Evolutionary conservation across 176 grass and related monocot species (phyloP), one percentile per base, ranked within the genome.

Genomic region (Panicum miliaceum): DNA sequence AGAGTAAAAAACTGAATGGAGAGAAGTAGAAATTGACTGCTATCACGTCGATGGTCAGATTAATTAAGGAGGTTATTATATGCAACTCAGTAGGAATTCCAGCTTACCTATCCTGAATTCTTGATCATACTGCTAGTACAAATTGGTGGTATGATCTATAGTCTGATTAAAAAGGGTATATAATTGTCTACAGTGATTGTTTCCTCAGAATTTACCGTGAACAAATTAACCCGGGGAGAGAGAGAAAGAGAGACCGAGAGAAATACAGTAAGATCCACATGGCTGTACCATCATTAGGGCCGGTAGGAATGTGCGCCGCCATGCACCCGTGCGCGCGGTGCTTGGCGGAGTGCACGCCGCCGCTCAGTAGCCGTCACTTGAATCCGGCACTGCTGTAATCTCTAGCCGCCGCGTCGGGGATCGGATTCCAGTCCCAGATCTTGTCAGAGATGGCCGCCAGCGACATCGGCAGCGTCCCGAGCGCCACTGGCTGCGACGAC

Each of bases 381-480:
- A 97, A 97, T 62, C 84, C 68, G 26, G 74, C 40, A 68, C 29
- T 78, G 56, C 23, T 78, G 86, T 88, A 90, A 88, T 94, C 94
- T 53, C 90, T 88, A 6, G 36, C 80, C 18, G 79, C 57, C 59
- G 68, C 57, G 79, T 94, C 92, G 16, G 88, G 86, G 37, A 93
- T 68, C 70, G 82, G 64, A 23, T 86, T 98, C 96, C 96, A 98
- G 38, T 95, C 96, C 96, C 92, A 98, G 60, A 98, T 94, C 87
- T 90, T 95, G 84, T 98, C 92, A 8, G 95, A 90, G 84, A 93
- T 76, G 64, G 91, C 48, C 0, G 89, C 75, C 75, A 93, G 75
- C 7, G 92, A 81, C 77, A 92, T 56, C n/a, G 90, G 87, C 76
- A 90, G 56, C 42, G 87, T 61, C 26, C 56, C 87, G 58, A 89